A percentile compares a stretch with the other conserved stretches of the same genome.
phyloP scores from a whole-genome alignment of 768 basidiomycete genomes.

The Phylloporus arenicola region DNA sequence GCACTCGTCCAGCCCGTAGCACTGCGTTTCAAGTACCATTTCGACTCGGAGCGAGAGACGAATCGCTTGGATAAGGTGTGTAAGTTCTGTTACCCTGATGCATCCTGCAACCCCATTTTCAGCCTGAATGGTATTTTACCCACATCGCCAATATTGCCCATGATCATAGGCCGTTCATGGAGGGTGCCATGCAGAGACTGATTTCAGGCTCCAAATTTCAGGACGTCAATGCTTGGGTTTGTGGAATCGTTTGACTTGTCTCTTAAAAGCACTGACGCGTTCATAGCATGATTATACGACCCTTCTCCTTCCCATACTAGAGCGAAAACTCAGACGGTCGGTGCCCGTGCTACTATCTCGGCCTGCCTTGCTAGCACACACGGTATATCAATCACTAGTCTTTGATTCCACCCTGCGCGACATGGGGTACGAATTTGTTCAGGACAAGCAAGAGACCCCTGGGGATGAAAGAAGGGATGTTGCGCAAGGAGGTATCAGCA shows the following conservation, averaged over 20 bases:
- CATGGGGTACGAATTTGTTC: slow-evolving; percentile 59
- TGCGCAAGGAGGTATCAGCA: slow-evolving; percentile 74
- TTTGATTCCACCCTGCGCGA: slow-evolving; percentile 80
- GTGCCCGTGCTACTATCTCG: slow-evolving; percentile 68
- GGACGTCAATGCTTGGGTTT: slow-evolving; percentile 71
- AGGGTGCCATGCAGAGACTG: slow-evolving; percentile 64
- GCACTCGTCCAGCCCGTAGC: slow-evolving; percentile 79
- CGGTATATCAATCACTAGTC: slow-evolving; percentile 84
- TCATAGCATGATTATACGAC: slow-evolving; percentile 78
- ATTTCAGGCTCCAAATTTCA: slow-evolving; percentile 58
- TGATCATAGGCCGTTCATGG: slow-evolving; percentile 80
- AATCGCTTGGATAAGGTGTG: slow-evolving; percentile 88
- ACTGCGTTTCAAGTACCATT: slow-evolving; percentile 91
- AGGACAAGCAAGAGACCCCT: slow-evolving; percentile 14
- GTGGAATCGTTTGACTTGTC: slow-evolving; percentile 14
- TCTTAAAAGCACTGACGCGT: neutral
- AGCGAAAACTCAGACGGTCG: slow-evolving; percentile 69
- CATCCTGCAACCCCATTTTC: slow-evolving; percentile 1
- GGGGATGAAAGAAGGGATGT: slow-evolving; percentile 17
- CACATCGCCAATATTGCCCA: slow-evolving; percentile 84
- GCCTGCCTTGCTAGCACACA: slow-evolving; percentile 88
- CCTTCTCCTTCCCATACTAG: slow-evolving; percentile 71
- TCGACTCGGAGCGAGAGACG: slow-evolving; percentile 80
- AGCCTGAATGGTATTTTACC: slow-evolving; percentile 98
- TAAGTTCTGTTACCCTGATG: neutral